phyloP scores from a whole-genome alignment of 139 green algal genomes.

The Picocystis salinarum region DNA sequence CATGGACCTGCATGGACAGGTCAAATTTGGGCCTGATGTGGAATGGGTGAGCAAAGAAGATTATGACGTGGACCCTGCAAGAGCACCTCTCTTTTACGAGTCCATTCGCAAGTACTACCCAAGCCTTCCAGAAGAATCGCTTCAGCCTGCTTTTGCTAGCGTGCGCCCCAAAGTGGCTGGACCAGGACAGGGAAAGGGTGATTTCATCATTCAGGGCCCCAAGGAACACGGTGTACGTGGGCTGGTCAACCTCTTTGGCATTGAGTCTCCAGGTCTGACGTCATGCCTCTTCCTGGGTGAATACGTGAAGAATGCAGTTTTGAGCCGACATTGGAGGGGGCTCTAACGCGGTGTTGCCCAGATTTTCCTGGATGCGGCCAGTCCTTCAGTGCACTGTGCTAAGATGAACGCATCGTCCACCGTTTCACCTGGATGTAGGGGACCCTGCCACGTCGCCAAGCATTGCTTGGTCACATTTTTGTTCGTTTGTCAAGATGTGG shows the following conservation, averaged over 20 bases:
- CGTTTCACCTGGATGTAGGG: too few relatives aligned
- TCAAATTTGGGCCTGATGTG: slow-evolving; percentile 77
- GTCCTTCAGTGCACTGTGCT: too few relatives aligned
- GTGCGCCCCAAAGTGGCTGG: slow-evolving; percentile 12
- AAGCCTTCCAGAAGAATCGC: slow-evolving; percentile 28
- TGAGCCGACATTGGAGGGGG: too few relatives aligned
- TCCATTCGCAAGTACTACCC: slow-evolving; percentile 57
- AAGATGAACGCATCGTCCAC: too few relatives aligned
- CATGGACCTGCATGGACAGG: slow-evolving; percentile 48
- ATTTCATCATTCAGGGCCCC: slow-evolving; percentile 41
- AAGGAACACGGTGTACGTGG: slow-evolving; percentile 32
- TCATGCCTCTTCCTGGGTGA: slow-evolving; percentile 40
- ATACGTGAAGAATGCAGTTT: too few relatives aligned
- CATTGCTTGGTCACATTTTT: too few relatives aligned
- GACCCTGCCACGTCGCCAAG: too few relatives aligned
- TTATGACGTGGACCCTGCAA: not conserved
- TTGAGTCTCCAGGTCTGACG: slow-evolving; percentile 73
- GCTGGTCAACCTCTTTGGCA: slow-evolving; percentile 55
- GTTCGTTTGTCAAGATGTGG: too few relatives aligned
- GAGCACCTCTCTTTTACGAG: slow-evolving; percentile 33
- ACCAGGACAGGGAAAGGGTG: too few relatives aligned
- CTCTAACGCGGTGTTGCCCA: too few relatives aligned
- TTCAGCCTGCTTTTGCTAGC: slow-evolving; percentile 18
- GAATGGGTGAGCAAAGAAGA: slow-evolving; percentile 41
- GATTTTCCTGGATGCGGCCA: too few relatives aligned